A percentile compares a stretch with the other conserved stretches of the same genome.
Conservation (phyloP, 2,329 filamentous ascomycete genomes). For the Clarireedia paspali region DNA sequence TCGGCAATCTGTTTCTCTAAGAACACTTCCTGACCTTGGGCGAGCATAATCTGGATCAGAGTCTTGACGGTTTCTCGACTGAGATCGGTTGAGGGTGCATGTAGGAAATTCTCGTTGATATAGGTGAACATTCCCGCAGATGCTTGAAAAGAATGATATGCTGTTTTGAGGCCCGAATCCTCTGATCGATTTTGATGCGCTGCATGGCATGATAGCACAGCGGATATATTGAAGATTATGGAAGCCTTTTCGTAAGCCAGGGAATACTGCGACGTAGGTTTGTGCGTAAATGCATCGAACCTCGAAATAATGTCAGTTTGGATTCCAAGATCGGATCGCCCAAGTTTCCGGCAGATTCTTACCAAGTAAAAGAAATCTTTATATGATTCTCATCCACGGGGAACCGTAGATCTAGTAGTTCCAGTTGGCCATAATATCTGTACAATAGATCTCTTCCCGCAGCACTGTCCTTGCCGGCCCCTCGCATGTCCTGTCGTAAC, state of each 20-base stretch:
- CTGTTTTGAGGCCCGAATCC: constrained; percentile 87
- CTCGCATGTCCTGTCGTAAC: constrained; percentile 95
- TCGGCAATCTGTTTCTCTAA: constrained; percentile 92
- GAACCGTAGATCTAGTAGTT: constrained; percentile 88
- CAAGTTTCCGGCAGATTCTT: constrained; percentile 21
- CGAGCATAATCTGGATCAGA: constrained; percentile 84
- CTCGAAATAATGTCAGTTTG: constrained; percentile 37
- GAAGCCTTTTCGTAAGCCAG: constrained; percentile 97
- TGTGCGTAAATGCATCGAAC: constrained; percentile 99
- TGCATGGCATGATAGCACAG: constrained; percentile 91
- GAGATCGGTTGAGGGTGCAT: constrained; percentile 92
- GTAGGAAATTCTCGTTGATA: constrained; percentile 98
- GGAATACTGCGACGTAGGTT: constrained; percentile 93
- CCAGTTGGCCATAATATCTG: constrained; percentile 94
- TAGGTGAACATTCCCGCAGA: constrained; percentile 99
- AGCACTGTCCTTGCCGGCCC: constrained; percentile 92
- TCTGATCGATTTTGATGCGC: constrained; percentile 87
- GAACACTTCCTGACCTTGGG: constrained; percentile 95
- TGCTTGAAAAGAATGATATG: constrained; percentile 97
- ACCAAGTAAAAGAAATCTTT: constrained; percentile 98
- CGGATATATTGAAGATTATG: constrained; percentile 99
- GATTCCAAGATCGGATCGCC: not conserved
- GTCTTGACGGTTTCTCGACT: constrained; percentile 95
- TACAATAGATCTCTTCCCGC: constrained; percentile 90
- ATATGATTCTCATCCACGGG: constrained; percentile 98